Evolutionary conservation across 169 alveolate genomes (phyloP), one percentile per base, ranked within the genome.

Genomic region (Plasmodium reichenowi): DNA sequence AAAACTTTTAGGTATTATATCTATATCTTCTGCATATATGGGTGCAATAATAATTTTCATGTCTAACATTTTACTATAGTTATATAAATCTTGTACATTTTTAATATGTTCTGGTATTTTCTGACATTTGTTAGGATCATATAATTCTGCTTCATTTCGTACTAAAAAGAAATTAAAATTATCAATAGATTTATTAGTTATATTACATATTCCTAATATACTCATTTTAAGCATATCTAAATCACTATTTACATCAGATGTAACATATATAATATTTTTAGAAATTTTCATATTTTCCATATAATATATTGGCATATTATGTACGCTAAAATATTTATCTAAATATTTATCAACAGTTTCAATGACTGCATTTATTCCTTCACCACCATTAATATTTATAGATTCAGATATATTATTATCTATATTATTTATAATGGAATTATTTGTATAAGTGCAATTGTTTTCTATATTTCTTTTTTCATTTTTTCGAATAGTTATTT

Each of bases 181-280:
- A 47, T 86, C 88, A 67, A 38, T 47, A 10, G 92, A 62, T 63
- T 29, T 62, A n/a, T 66, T 60, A 20, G 67, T 64, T 45, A 52
- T 47, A 66, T 70, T 60, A 52, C 88, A 50, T n/a, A 86, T 86
- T 24, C 88, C 80, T 60, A 86, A 54, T 54, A 86, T 86, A 54
- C 92, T 86, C 63, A 48, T 60, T 66, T 86, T 86, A 54, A 86
- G 87, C 71, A 56, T 86, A 50, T 86, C 71, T 54, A 86, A 86
- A 86, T 62, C 48, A 56, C 48, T n/a, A 45, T 58, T 47, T 22
- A 72, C 50, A 48, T 86, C 92, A n/a, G 92, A 86, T 47, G 92
- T 71, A 29, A 86, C 74, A 29, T 70, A 66, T 38, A 86, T 86
- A 29, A 22, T 52, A 38, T 86, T 72, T 38, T 86, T 72, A 6